Percentiles rank a stretch among this genome's conserved stretches.
These are phyloP conservation scores for Monosporascus sp. DNA, from an alignment of 2,329 filamentous ascomycete genomes.

Conservation along the genomic window DNA sequence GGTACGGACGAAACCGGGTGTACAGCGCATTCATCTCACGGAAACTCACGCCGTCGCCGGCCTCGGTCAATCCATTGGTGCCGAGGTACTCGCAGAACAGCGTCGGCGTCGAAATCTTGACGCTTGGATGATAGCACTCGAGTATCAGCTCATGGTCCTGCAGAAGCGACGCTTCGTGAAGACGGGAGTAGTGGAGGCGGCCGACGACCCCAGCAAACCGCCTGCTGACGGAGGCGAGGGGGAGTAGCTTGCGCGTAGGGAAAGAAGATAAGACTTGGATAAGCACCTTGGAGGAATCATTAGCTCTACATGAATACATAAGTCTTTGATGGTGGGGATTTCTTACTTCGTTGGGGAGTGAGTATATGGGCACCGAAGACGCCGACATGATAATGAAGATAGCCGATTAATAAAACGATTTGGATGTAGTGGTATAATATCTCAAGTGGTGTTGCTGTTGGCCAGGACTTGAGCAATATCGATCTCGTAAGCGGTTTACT, in stretches of 20 bases:
- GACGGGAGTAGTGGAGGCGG: constrained; percentile 59
- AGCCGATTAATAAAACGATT: constrained; percentile 13
- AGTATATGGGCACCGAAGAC: constrained; percentile 21
- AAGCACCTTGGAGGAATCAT: constrained; percentile 36
- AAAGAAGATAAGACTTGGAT: constrained; percentile 44
- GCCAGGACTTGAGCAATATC: no score
- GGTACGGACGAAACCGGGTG: constrained; percentile 63
- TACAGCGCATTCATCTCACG: constrained; percentile 54
- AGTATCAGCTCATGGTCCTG: constrained; percentile 64
- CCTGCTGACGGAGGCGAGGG: constrained; percentile 52
- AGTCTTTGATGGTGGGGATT: not conserved
- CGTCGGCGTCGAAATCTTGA: constrained; percentile 62
- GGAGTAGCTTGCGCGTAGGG: constrained; percentile 47
- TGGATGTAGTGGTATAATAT: not conserved
- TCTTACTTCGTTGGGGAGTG: constrained; percentile 30
- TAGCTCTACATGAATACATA: constrained; percentile 1
- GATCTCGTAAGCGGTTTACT: no score
- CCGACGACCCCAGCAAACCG: constrained; percentile 60
- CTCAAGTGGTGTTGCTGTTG: no score
- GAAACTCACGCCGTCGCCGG: constrained; percentile 29
- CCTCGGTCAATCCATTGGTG: constrained; percentile 52
- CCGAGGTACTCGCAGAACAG: constrained; percentile 62
- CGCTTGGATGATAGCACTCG: constrained; percentile 71
- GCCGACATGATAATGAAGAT: constrained; percentile 15
- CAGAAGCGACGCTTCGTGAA: constrained; percentile 53